These are phyloP conservation scores for Zygoascus hellenicus DNA, from an alignment of 1,139 yeast genomes.

Conservation along the genomic window DNA sequence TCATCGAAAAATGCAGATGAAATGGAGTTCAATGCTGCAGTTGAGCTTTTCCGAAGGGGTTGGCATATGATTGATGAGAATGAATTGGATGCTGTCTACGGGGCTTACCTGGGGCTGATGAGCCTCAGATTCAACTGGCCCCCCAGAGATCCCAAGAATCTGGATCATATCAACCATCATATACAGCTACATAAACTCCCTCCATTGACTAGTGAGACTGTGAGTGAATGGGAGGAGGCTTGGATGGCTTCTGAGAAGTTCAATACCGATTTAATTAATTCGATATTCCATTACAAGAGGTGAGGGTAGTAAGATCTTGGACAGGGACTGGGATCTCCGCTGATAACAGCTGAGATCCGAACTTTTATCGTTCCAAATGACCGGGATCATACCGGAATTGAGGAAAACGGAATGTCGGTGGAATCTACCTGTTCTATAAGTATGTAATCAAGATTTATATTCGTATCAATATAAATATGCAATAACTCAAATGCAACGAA, in stretches of 20 bases:
- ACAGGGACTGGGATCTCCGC: too few relatives aligned
- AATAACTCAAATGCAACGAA: too few relatives aligned
- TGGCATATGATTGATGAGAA: background rate
- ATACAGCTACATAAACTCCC: background rate
- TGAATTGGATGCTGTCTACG: background rate
- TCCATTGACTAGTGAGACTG: background rate
- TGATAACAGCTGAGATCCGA: too few relatives aligned
- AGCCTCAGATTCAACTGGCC: background rate
- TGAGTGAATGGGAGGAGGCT: constrained; percentile 4
- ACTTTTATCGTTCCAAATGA: too few relatives aligned
- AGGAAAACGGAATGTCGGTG: too few relatives aligned
- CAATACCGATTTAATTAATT: background rate
- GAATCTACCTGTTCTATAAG: too few relatives aligned
- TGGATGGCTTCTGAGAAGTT: constrained; percentile 5
- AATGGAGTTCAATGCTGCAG: background rate
- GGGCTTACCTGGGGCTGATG: constrained; percentile 3
- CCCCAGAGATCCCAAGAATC: background rate
- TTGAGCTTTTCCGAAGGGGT: background rate
- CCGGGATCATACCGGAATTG: too few relatives aligned
- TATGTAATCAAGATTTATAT: too few relatives aligned
- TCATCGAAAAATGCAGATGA: background rate
- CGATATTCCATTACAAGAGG: too few relatives aligned
- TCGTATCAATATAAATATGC: too few relatives aligned
- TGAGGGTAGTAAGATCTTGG: too few relatives aligned
- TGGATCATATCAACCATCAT: background rate